Percentiles rank a stretch among this genome's conserved stretches.
Evolutionary conservation across 208 protist genomes (phyloP).

Genomic region (Acanthamoeba healyi): DNA sequence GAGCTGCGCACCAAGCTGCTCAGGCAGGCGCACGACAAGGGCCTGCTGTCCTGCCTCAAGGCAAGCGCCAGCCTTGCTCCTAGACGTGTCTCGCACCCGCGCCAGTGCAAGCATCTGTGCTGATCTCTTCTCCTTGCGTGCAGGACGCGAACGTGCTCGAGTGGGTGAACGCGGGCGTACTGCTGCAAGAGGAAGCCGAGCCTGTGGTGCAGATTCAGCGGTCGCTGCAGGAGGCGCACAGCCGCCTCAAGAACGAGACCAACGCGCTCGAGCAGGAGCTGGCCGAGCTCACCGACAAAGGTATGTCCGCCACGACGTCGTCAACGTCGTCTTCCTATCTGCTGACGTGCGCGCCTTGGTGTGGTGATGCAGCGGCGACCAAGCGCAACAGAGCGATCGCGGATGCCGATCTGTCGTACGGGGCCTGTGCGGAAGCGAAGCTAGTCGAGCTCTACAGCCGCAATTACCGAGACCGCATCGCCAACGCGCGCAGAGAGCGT

Average conservation of each 20-base stretch:
- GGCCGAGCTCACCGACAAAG: background rate
- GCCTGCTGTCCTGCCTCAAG: background rate
- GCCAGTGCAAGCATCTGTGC: too few species aligned
- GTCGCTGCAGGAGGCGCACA: background rate
- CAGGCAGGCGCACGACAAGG: background rate
- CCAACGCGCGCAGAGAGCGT: background rate
- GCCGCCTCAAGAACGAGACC: background rate
- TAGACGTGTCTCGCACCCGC: too few species aligned
- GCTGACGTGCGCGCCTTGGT: too few species aligned
- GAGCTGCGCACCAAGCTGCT: conserved; percentile 25
- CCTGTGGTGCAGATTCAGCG: background rate
- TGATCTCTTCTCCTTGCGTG: too few species aligned
- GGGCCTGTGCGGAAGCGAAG: conserved; percentile 4
- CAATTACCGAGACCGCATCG: background rate
- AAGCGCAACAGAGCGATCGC: background rate
- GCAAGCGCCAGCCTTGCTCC: background rate
- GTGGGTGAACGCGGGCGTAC: background rate
- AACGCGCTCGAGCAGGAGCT: background rate
- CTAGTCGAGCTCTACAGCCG: background rate
- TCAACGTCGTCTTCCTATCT: background rate
- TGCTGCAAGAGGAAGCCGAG: background rate
- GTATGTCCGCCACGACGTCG: too few species aligned
- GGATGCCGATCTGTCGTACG: background rate
- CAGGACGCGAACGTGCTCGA: background rate
- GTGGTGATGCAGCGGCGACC: background rate